Evolutionary conservation across 805 yeast species (phyloP).

Genomic region (Clavispora santaluciae): DNA sequence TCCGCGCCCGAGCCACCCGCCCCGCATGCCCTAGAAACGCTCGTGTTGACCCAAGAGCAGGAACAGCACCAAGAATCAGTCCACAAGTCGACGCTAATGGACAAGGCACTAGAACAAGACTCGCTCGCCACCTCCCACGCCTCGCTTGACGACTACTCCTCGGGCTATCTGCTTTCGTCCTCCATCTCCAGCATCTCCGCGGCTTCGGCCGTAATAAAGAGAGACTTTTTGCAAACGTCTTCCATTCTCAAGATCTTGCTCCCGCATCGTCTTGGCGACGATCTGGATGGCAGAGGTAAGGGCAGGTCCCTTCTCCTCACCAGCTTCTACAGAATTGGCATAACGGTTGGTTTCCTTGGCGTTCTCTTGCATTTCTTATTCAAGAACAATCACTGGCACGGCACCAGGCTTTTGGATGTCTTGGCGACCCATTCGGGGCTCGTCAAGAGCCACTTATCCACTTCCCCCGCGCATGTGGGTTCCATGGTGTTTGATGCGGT

Average conservation of each 20-base stretch:
- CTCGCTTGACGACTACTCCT: slow-evolving; percentile 15
- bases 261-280: background rate
- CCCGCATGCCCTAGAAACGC: slow-evolving; percentile 3
- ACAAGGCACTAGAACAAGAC: slow-evolving; percentile 21
- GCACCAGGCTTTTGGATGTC: slow-evolving; percentile 6
- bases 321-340: slow-evolving; percentile 28
- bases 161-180: slow-evolving; percentile 27
- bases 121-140: slow-evolving; percentile 19
- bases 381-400: slow-evolving; percentile 15
- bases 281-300: background rate
- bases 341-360: slow-evolving; percentile 38
- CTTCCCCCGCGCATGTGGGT: background rate
- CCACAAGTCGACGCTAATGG: slow-evolving; percentile 23
- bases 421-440: slow-evolving; percentile 4
- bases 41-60: slow-evolving; percentile 26
- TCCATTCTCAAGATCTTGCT: slow-evolving; percentile 11
- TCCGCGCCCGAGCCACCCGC: too few relatives aligned
- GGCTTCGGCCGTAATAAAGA: slow-evolving; percentile 24
- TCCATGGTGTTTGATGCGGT: slow-evolving; percentile 4
- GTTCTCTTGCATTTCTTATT: slow-evolving; percentile 32
- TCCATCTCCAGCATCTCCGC: slow-evolving; percentile 28
- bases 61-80: slow-evolving; percentile 26
- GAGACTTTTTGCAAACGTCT: slow-evolving; percentile 24
- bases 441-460: background rate
- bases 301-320: slow-evolving; percentile 7